Conservation (phyloP, 2,329 filamentous ascomycete genomes). For the Exophiala alcalophila region DNA sequence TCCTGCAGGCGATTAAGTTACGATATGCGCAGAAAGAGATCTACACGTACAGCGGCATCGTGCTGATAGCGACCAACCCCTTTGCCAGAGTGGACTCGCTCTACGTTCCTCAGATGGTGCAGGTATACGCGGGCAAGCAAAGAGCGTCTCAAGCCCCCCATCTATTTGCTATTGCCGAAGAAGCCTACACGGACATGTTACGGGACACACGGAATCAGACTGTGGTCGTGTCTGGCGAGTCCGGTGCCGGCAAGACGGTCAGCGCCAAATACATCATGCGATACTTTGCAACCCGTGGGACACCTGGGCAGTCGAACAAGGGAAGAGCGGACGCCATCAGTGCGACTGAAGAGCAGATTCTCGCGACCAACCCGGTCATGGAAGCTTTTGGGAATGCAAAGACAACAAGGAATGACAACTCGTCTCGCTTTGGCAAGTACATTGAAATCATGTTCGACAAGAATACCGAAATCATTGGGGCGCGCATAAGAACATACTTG, state of each 20-base stretch:
- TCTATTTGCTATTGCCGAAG: conserved; percentile 97
- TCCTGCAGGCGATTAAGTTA: conserved; percentile 94
- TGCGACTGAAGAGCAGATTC: conserved; percentile 96
- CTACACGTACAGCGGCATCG: conserved; percentile 98
- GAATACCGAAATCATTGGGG: conserved; percentile 92
- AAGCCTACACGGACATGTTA: conserved; percentile 98
- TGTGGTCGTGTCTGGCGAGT: conserved; percentile 98
- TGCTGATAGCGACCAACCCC: conserved; percentile 96
- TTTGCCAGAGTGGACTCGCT: conserved; percentile 96
- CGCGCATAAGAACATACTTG: conserved; percentile 93
- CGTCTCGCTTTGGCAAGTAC: conserved; percentile 97
- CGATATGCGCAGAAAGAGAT: conserved; percentile 98
- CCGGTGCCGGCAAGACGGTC: conserved; percentile 97
- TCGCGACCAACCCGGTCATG: conserved; percentile 99
- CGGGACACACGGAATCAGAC: conserved; percentile 95
- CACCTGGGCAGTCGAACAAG: conserved; percentile 78
- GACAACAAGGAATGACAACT: conserved; percentile 99
- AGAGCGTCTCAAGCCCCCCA: conserved; percentile 95
- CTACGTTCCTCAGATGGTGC: conserved; percentile 99
- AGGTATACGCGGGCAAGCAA: conserved; percentile 96
- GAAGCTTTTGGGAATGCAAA: conserved; percentile 99
- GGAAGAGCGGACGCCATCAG: conserved; percentile 76
- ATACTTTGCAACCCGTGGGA: conserved; percentile 96
- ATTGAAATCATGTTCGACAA: conserved; percentile 99
- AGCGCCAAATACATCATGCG: conserved; percentile 99